A percentile compares a stretch with the other conserved stretches of the same genome.
These are phyloP conservation scores for Colletotrichum noveboracense DNA, from an alignment of 2,329 filamentous ascomycete species.

Conservation along the genomic window DNA sequence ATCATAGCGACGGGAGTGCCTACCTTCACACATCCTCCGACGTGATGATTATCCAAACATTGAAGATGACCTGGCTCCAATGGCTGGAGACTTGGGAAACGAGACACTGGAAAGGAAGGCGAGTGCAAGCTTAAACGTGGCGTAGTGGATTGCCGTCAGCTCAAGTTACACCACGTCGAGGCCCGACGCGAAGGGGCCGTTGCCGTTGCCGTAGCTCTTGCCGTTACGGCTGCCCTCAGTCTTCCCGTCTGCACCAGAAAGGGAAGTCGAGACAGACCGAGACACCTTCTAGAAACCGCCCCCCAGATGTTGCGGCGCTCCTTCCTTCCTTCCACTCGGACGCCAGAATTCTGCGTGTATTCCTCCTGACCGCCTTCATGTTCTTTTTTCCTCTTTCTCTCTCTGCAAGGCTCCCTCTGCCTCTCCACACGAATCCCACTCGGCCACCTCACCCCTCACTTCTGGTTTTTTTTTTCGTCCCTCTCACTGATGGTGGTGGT, in stretches of 20 bases:
- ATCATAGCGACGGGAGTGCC: neutral
- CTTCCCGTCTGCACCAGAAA: neutral
- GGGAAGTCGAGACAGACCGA: neutral
- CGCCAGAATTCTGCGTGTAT: neutral
- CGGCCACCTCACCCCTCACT: neutral
- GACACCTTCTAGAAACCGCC: neutral
- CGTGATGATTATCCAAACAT: neutral
- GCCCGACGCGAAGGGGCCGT: neutral
- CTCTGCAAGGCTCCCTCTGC: neutral
- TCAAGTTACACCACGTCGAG: constrained; percentile 3
- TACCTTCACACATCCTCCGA: neutral
- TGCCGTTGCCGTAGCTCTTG: neutral
- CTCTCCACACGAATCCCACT: constrained; percentile 12
- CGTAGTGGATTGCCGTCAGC: neutral
- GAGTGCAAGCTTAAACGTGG: neutral
- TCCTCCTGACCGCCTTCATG: constrained; percentile 15
- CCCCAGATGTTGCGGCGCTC: neutral
- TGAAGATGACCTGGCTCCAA: neutral
- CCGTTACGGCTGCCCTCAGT: neutral
- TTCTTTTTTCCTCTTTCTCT: neutral
- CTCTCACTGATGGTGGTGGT: neutral
- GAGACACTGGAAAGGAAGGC: neutral
- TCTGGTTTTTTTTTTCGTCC: neutral
- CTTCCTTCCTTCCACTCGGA: neutral
- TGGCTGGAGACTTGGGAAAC: neutral